phyloP scores from a whole-genome alignment of 495 filamentous ascomycete species.

The Talaromyces borbonicus region DNA sequence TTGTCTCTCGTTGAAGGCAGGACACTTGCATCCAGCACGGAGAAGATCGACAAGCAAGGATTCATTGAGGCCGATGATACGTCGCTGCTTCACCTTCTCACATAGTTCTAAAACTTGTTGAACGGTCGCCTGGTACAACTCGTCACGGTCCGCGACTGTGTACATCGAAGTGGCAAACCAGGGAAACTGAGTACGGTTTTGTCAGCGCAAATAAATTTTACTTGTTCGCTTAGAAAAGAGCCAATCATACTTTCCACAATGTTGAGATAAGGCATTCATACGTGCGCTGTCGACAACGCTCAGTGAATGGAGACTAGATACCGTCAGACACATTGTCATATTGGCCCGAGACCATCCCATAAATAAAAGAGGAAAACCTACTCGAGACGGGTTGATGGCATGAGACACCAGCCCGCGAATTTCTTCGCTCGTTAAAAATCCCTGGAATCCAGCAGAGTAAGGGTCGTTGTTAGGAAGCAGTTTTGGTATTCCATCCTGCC shows the following conservation, averaged over 20 bases:
- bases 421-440: slow-evolving; percentile 64
- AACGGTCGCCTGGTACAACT: slow-evolving; percentile 42
- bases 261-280: slow-evolving; percentile 70
- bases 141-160: slow-evolving; percentile 52
- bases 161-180: slow-evolving; percentile 56
- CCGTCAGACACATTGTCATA: slow-evolving; percentile 5
- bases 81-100: slow-evolving; percentile 22
- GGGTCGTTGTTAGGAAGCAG: slow-evolving; percentile 30
- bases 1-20: slow-evolving; percentile 54
- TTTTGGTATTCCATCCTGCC: slow-evolving; percentile 41
- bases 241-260: slow-evolving; percentile 53
- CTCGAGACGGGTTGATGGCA: slow-evolving; percentile 55
- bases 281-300: slow-evolving; percentile 57
- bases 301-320: slow-evolving; percentile 51
- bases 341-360: too few relatives aligned
- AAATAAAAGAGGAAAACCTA: slow-evolving; percentile 31
- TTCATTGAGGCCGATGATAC: slow-evolving; percentile 37
- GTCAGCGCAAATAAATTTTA: slow-evolving; percentile 8
- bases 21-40: slow-evolving; percentile 47
- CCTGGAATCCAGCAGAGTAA: slow-evolving; percentile 58
- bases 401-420: slow-evolving; percentile 56
- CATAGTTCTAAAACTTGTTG: slow-evolving; percentile 39
- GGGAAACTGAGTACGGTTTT: slow-evolving; percentile 45
- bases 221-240: background rate
- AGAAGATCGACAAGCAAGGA: slow-evolving; percentile 49